phyloP scores from a whole-genome alignment of 805 yeast genomes.

The Hemisphaericaspora nanyangensis region DNA sequence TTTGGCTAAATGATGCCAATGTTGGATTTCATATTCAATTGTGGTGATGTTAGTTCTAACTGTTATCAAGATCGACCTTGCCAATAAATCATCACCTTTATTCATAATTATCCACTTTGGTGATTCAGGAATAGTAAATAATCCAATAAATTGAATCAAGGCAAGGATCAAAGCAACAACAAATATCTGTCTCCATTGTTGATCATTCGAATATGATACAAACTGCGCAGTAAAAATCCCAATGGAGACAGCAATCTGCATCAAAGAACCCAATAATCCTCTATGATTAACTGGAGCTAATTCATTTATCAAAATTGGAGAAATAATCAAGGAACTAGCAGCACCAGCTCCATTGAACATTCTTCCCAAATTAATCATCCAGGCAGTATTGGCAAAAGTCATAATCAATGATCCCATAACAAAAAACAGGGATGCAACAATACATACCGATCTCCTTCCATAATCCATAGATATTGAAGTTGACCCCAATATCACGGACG shows the following conservation, averaged over 20 bases:
- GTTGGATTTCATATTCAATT: slow-evolving; percentile 30
- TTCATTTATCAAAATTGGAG: slow-evolving; percentile 40
- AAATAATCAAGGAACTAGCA: slow-evolving; percentile 36
- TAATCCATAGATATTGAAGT: slow-evolving; percentile 16
- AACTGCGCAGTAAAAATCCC: slow-evolving; percentile 36
- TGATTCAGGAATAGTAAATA: slow-evolving; percentile 36
- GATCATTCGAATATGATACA: slow-evolving; percentile 29
- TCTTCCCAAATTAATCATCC: slow-evolving; percentile 26
- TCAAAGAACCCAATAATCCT: slow-evolving; percentile 38
- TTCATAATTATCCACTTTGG: slow-evolving; percentile 41
- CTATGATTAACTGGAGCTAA: slow-evolving; percentile 37
- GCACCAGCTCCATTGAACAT: slow-evolving; percentile 36
- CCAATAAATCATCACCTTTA: slow-evolving; percentile 23
- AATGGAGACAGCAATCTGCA: slow-evolving; percentile 35
- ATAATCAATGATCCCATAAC: slow-evolving; percentile 26
- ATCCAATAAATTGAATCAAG: slow-evolving; percentile 22
- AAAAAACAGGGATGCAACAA: slow-evolving; percentile 19
- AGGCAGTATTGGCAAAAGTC: slow-evolving; percentile 18
- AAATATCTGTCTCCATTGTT: slow-evolving; percentile 37
- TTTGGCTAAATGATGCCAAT: slow-evolving; percentile 27
- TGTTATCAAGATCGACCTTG: slow-evolving; percentile 23
- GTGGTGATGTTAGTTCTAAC: slow-evolving; percentile 29
- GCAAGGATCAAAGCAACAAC: slow-evolving; percentile 22
- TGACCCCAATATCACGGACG: slow-evolving; percentile 27
- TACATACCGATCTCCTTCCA: slow-evolving; percentile 23